These are phyloP conservation scores for Daedaleopsis sinensis DNA, from an alignment of 768 basidiomycete species.

Conservation along the genomic window DNA sequence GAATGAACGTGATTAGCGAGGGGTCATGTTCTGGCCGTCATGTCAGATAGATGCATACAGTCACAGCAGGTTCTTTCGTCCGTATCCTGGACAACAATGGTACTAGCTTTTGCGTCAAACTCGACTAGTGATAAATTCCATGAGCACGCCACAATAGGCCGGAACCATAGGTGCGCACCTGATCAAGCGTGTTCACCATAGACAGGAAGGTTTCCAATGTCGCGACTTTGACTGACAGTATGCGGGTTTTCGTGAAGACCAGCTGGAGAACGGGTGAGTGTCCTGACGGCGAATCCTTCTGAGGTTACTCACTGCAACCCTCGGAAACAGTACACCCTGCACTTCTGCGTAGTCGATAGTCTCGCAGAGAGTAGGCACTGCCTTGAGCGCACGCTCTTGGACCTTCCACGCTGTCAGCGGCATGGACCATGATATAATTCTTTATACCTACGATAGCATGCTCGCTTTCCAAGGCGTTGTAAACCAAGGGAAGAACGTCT, in stretches of 20 bases:
- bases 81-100: constrained; percentile 93
- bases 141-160: background rate
- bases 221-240: constrained; percentile 89
- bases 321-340: constrained; percentile 86
- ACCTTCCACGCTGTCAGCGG: constrained; percentile 52
- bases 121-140: constrained; percentile 49
- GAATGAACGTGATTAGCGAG: background rate
- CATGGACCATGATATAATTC: background rate
- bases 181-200: constrained; percentile 91
- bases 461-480: constrained; percentile 95
- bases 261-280: constrained; percentile 49
- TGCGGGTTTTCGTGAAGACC: constrained; percentile 90
- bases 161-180: constrained; percentile 46
- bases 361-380: constrained; percentile 88
- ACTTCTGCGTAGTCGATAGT: constrained; percentile 95
- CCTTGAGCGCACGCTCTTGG: constrained; percentile 86
- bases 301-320: constrained; percentile 76
- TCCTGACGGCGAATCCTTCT: background rate
- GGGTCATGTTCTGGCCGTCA: too few species aligned
- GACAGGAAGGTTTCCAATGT: constrained; percentile 80
- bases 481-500: constrained; percentile 97
- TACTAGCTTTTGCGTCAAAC: constrained; percentile 93
- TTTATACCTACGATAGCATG: constrained; percentile 65
- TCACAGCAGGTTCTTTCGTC: constrained; percentile 95
- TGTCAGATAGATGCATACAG: constrained; percentile 49